These are phyloP conservation scores for Logfia minima DNA, from an alignment of 129 eudicot genomes.

Conservation along the genomic window DNA sequence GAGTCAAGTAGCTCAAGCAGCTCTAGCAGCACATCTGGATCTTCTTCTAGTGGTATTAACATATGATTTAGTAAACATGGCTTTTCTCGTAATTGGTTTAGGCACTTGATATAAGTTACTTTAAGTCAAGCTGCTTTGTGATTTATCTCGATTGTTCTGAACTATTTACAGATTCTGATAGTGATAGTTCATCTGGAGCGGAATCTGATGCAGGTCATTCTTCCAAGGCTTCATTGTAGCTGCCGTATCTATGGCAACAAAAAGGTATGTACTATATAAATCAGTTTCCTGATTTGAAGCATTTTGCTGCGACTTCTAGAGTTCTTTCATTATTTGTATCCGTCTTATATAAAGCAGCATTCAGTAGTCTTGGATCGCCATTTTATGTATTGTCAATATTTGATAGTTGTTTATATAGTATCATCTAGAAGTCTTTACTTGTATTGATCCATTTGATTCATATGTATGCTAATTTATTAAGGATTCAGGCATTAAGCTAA, in stretches of 20 bases:
- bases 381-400: background rate
- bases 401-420: background rate
- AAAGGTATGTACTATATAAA: constrained; percentile 18
- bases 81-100: constrained; percentile 9
- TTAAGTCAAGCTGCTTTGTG: constrained; percentile 3
- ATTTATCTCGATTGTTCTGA: constrained; percentile 16
- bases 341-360: background rate
- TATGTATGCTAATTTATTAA: background rate
- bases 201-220: constrained; percentile 56
- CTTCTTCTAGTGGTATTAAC: constrained; percentile 75
- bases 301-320: background rate
- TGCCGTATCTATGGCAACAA: constrained; percentile 29
- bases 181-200: constrained; percentile 54
- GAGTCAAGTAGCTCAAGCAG: constrained; percentile 52
- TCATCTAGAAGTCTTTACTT: background rate
- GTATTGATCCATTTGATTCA: background rate
- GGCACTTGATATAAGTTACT: constrained; percentile 16
- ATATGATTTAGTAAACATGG: background rate
- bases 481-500: background rate
- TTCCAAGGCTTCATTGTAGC: constrained; percentile 39
- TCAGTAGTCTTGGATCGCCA: background rate
- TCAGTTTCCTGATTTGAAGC: background rate
- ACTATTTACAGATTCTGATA: constrained; percentile 55
- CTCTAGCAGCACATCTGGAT: constrained; percentile 65
- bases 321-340: background rate